Percentiles rank a stretch among this genome's conserved stretches.
phyloP scores from a whole-genome alignment of 2,329 filamentous ascomycete genomes.

The Mycocentrospora acerina region DNA sequence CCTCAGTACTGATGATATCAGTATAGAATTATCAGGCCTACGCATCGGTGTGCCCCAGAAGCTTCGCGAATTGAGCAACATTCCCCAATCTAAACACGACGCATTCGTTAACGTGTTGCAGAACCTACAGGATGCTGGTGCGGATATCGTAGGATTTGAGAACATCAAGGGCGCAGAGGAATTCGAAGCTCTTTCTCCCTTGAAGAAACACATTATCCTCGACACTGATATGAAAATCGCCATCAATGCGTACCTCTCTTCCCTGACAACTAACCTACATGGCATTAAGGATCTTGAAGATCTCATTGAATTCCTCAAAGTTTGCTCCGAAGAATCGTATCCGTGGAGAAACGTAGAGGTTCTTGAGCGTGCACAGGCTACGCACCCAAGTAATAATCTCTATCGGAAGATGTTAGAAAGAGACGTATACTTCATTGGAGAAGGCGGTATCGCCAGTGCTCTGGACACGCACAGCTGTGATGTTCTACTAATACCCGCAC shows the following conservation, averaged over 20 bases:
- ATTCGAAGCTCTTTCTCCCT: constrained; percentile 44
- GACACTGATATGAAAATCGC: constrained; percentile 59
- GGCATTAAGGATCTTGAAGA: constrained; percentile 53
- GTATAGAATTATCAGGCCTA: constrained; percentile 3
- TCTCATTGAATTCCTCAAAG: constrained; percentile 56
- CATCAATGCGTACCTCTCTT: constrained; percentile 56
- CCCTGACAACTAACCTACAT: constrained; percentile 57
- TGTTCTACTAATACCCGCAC: constrained; percentile 59
- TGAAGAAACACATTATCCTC: constrained; percentile 43
- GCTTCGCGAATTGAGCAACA: neutral
- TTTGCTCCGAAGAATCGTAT: constrained; percentile 55
- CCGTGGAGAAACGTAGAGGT: constrained; percentile 55
- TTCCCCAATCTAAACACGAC: constrained; percentile 1
- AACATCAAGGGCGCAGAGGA: constrained; percentile 41
- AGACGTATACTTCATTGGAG: constrained; percentile 53
- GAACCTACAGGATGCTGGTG: constrained; percentile 8
- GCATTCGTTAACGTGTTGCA: constrained; percentile 6
- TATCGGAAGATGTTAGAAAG: constrained; percentile 57
- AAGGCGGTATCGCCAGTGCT: constrained; percentile 59
- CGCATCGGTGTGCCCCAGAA: constrained; percentile 9
- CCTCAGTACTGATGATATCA: no score
- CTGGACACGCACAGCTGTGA: constrained; percentile 56
- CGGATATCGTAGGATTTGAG: constrained; percentile 18
- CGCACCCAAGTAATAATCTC: constrained; percentile 43
- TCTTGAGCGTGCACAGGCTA: constrained; percentile 39